Percentiles rank a stretch among this genome's conserved stretches.
Evolutionary conservation across 2,329 filamentous ascomycete genomes (phyloP).

Genomic region (Epichloe typhina): DNA sequence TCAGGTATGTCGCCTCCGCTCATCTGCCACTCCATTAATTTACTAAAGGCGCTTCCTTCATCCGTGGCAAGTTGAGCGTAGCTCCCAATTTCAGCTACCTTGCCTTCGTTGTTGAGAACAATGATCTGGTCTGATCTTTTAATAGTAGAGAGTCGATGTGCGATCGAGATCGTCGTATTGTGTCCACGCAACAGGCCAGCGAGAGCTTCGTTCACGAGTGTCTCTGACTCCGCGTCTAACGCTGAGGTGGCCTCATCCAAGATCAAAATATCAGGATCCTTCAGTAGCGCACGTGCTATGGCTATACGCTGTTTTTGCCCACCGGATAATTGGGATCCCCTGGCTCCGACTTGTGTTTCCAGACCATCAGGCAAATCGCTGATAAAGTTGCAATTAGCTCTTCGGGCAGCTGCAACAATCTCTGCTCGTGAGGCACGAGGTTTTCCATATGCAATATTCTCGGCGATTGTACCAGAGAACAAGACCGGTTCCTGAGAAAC

Average conservation of each 20-base stretch:
- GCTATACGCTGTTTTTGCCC: constrained; percentile 97
- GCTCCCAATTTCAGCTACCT: constrained; percentile 79
- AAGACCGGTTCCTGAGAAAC: constrained; percentile 93
- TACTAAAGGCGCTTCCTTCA: constrained; percentile 73
- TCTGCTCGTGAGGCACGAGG: constrained; percentile 66
- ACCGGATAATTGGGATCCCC: constrained; percentile 86
- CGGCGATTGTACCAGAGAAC: constrained; percentile 71
- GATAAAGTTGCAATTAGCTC: constrained; percentile 95
- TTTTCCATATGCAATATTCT: constrained; percentile 85
- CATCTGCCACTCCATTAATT: constrained; percentile 98
- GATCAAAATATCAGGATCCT: constrained; percentile 92
- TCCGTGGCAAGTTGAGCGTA: constrained; percentile 65
- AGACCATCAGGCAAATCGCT: constrained; percentile 91
- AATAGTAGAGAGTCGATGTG: constrained; percentile 89
- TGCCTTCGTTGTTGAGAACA: constrained; percentile 74
- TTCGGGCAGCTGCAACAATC: constrained; percentile 73
- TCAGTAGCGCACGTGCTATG: constrained; percentile 86
- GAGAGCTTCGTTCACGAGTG: constrained; percentile 84
- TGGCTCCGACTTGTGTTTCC: constrained; percentile 83
- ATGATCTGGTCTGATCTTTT: constrained; percentile 92
- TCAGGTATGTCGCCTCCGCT: constrained; percentile 58
- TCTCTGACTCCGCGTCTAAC: constrained; percentile 91
- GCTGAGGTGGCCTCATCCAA: constrained; percentile 94
- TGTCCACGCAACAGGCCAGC: constrained; percentile 67
- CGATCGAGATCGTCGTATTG: constrained; percentile 96